Evolutionary conservation across 176 grass and related monocot species (phyloP).

Genomic region (Areca catechu): DNA sequence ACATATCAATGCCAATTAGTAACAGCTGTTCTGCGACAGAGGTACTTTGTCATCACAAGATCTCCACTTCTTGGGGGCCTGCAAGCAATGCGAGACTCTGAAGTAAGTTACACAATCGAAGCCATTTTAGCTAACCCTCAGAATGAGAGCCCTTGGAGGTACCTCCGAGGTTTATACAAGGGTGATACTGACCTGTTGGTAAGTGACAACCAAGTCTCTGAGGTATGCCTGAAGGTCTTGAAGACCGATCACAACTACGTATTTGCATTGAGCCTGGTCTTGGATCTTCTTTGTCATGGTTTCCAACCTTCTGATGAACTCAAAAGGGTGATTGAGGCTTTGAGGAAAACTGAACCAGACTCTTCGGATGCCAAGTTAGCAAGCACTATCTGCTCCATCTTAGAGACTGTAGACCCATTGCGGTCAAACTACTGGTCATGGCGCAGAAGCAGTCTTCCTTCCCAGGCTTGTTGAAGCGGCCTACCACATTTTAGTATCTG

Average conservation of each 20-base stretch:
- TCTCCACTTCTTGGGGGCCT: slow-evolving; percentile 72
- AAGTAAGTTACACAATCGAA: slow-evolving; percentile 66
- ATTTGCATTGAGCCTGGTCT: slow-evolving; percentile 64
- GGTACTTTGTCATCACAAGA: slow-evolving; percentile 76
- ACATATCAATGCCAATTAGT: no score
- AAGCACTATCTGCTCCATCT: slow-evolving; percentile 39
- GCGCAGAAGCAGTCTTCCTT: slow-evolving; percentile 55
- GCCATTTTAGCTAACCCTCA: slow-evolving; percentile 57
- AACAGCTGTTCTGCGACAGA: slow-evolving; percentile 30
- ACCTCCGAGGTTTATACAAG: slow-evolving; percentile 77
- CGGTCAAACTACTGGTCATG: slow-evolving; percentile 84
- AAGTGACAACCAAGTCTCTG: slow-evolving; percentile 43
- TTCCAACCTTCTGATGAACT: slow-evolving; percentile 70
- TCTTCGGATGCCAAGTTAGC: slow-evolving; percentile 32
- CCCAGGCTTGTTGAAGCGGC: slow-evolving; percentile 14
- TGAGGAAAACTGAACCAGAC: slow-evolving; percentile 27
- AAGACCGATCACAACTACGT: slow-evolving; percentile 35
- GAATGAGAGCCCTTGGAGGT: slow-evolving; percentile 94
- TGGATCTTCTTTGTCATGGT: slow-evolving; percentile 62
- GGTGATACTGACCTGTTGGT: slow-evolving; percentile 41
- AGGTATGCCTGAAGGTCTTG: slow-evolving; percentile 61
- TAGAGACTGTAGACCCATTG: slow-evolving; percentile 70
- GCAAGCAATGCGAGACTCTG: slow-evolving; percentile 55
- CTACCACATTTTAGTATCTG: no score
- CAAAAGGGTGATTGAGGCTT: slow-evolving; percentile 24